Conservation (phyloP, 495 filamentous ascomycete species). For the Sphaerosporella brunnea region DNA sequence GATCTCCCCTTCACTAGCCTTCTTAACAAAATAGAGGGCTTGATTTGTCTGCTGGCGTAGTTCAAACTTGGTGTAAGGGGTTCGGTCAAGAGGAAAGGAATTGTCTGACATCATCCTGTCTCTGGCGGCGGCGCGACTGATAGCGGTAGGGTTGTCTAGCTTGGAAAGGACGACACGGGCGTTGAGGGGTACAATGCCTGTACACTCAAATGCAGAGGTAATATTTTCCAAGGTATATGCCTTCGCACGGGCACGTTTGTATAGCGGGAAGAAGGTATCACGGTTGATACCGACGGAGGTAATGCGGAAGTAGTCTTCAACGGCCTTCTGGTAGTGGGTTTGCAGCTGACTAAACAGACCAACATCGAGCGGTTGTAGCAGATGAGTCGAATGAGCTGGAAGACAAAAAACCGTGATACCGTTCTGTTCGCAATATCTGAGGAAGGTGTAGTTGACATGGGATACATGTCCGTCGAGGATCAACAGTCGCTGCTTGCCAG, state of each 20-base stretch:
- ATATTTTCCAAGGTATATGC: slow-evolving; percentile 8
- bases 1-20: not conserved
- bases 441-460: not conserved
- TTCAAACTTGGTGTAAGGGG: not conserved
- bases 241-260: not conserved
- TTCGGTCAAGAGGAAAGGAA: not conserved
- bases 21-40: not conserved
- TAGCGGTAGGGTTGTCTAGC: too few relatives aligned
- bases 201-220: slow-evolving; percentile 3
- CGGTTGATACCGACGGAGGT: too few relatives aligned
- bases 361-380: too few relatives aligned
- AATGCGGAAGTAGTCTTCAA: slow-evolving; percentile 6
- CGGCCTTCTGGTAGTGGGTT: slow-evolving; percentile 3
- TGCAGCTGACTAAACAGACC: too few relatives aligned
- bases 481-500: not conserved
- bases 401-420: slow-evolving; percentile 7
- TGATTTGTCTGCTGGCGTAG: too few relatives aligned
- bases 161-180: not conserved
- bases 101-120: too few relatives aligned
- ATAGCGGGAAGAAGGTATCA: slow-evolving; percentile 7
- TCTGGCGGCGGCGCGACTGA: too few relatives aligned
- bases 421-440: too few relatives aligned
- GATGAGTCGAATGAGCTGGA: slow-evolving; percentile 3
- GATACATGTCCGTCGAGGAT: slow-evolving; percentile 11
- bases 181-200: slow-evolving; percentile 4